Percentiles rank a stretch among this genome's conserved stretches.
phyloP scores from a whole-genome alignment of 805 yeast genomes.

The Lipomyces spencermartinsiae region DNA sequence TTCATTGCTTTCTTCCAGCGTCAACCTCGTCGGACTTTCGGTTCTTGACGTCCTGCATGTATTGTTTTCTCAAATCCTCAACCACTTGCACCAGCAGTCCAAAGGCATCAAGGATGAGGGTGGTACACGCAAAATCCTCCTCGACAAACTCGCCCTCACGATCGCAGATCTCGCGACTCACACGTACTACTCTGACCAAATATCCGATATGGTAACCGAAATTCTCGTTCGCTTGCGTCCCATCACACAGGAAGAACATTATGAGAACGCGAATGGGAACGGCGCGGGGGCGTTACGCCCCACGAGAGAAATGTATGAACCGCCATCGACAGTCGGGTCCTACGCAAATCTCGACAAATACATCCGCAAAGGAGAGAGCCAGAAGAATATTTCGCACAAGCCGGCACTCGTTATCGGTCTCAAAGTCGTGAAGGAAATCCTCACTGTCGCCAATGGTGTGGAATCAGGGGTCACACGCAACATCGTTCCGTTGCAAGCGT shows the following conservation, averaged over 20 bases:
- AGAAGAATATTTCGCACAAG: slow-evolving; percentile 2
- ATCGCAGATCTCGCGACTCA: slow-evolving; percentile 77
- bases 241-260: background rate
- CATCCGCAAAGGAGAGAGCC: slow-evolving; percentile 10
- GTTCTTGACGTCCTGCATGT: slow-evolving; percentile 66
- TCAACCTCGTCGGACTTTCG: slow-evolving; percentile 85
- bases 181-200: slow-evolving; percentile 84
- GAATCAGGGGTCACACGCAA: slow-evolving; percentile 35
- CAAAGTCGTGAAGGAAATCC: slow-evolving; percentile 25
- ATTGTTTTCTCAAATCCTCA: slow-evolving; percentile 26
- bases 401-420: slow-evolving; percentile 24
- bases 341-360: slow-evolving; percentile 24
- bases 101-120: slow-evolving; percentile 7
- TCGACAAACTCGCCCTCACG: slow-evolving; percentile 58
- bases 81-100: slow-evolving; percentile 49
- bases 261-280: background rate
- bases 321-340: slow-evolving; percentile 33
- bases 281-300: background rate
- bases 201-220: slow-evolving; percentile 78
- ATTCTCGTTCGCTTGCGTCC: slow-evolving; percentile 48
- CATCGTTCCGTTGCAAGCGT: slow-evolving; percentile 27
- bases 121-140: slow-evolving; percentile 41
- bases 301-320: slow-evolving; percentile 6
- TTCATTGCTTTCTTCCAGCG: slow-evolving; percentile 73
- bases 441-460: slow-evolving; percentile 28